Base-by-base conservation (phyloP, 371 early-diverging fungal genomes). In the Syncephalastrum sp. region DNA sequence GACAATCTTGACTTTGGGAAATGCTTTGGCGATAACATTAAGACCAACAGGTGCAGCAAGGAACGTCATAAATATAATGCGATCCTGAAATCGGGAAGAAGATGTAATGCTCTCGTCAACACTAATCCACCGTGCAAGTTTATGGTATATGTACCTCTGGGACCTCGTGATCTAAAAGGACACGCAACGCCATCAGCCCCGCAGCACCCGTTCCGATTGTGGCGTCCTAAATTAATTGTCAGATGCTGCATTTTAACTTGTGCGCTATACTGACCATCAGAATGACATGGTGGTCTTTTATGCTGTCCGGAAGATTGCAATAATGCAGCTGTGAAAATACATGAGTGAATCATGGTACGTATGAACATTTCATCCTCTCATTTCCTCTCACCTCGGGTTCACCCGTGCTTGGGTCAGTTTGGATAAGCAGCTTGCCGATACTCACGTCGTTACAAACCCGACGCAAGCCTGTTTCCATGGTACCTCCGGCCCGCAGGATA, bases 131-230 rank as follows among this genome's bases (percentile, higher is more conserved):
- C 10, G n/a, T 24, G 16, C 3, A 25, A 5, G n/a, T 27, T 21
- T 43, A 23, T 51, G 38, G 38, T 33, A 33, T 21, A 33, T 41
- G 54, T 66, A 75, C 75, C 60, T 92, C 91, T 0, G 86, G 86
- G 3, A 94, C 92, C 53, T 88, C 85, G 60, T 96, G 93, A 69
- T 95, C 97, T 12, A 91, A 63, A 55, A 95, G 68, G 21, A 95
- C 92, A 23, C 93, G 87, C 33, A 96, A 88, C 5, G 97, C 95
- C 95, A 95, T 95, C 68, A 94, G 57, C 3, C 91, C 95, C 12
- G 92, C 91, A 10, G 94, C 97, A 24, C 97, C 96, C 12, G 92
- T 88, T 3, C 88, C 91, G 19, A 92, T 77, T 38, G 87, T 86
- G 3, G 92, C 87, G 68, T 92, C 93, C 78, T 77, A 69, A 59